Base-by-base conservation (phyloP, 2,329 filamentous ascomycete species). In the Purpureocillium lavendulum region DNA sequence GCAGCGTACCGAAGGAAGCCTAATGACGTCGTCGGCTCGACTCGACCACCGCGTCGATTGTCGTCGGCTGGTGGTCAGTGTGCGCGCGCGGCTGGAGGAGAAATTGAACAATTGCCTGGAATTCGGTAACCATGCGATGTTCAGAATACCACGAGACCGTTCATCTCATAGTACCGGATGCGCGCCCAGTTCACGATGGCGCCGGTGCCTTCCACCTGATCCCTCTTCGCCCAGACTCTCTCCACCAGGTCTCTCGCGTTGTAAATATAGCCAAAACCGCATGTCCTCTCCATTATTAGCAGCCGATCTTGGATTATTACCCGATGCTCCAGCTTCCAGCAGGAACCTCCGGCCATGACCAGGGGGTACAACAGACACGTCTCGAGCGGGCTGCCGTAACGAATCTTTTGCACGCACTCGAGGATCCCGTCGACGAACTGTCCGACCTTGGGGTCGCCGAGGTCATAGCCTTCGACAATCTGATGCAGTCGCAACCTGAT, bases 271-370 rank as follows among this genome's bases (percentile, higher is more conserved):
- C 59, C 59, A 40, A 67, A 67, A 0, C 64, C 64, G 21, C 62
- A 55, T 0, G 64, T 67, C 28, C 62, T 53, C 46, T 68, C 64
- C 61, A 68, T 67, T 12, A 67, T 58, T 49, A 66, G 54, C 36
- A 66, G 50, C 4, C 62, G 50, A 43, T 66, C 61, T 31, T 60
- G 61, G 10, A 65, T 58, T 10, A 63, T 48, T 40, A 64, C 54
- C 1, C 61, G 53, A 30, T 67, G 60, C 43, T 62, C 59, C 17
- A 57, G 42, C 5, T 49, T 49, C 43, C 53, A 57, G 39, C 61
- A 62, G 5, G 56, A 52, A 1, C 62, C 61, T 3, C 64, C 64
- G 0, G 62, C 61, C 51, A 66, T 66, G 15, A 66, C 61, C 3
- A 67, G 48, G 3, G 63, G 64, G 41, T 64, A 66, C 1, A 66